Evolutionary conservation across 163 green algal genomes (phyloP).

Genomic region (Prototheca cutis): DNA sequence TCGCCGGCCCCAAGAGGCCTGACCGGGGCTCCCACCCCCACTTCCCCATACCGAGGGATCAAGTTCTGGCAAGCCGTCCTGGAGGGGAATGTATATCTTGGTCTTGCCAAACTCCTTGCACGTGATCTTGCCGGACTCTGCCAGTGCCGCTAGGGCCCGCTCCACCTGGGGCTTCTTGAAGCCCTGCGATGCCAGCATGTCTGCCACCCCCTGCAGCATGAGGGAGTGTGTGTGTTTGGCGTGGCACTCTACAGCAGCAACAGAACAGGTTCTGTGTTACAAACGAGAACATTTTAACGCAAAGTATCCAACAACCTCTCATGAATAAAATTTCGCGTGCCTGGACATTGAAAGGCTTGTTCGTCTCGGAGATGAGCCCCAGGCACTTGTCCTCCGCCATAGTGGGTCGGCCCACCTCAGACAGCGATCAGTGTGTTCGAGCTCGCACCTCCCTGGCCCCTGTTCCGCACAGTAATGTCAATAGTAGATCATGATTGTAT

Average conservation of each 20-base stretch:
- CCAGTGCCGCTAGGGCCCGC: constrained; percentile 55
- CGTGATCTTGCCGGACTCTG: constrained; percentile 43
- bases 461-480: too few species aligned
- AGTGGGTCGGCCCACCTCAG: too few species aligned
- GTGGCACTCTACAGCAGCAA: too few species aligned
- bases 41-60: constrained; percentile 34
- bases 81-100: constrained; percentile 65
- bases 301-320: too few species aligned
- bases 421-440: too few species aligned
- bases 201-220: constrained; percentile 54
- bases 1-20: too few species aligned
- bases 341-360: constrained; percentile 35
- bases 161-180: constrained; percentile 72
- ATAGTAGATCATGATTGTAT: too few species aligned
- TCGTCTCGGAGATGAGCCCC: constrained; percentile 16
- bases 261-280: too few species aligned
- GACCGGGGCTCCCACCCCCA: not conserved
- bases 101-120: constrained; percentile 85
- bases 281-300: too few species aligned
- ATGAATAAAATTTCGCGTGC: too few species aligned
- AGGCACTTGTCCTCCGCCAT: constrained; percentile 17
- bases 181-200: constrained; percentile 58
- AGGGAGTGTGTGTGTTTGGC: too few species aligned
- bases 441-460: too few species aligned
- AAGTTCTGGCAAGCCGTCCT: constrained; percentile 42